Evolutionary conservation across 768 basidiomycete species (phyloP), one percentile per base, ranked within the genome.

Genomic region (Pisolithus sp.): DNA sequence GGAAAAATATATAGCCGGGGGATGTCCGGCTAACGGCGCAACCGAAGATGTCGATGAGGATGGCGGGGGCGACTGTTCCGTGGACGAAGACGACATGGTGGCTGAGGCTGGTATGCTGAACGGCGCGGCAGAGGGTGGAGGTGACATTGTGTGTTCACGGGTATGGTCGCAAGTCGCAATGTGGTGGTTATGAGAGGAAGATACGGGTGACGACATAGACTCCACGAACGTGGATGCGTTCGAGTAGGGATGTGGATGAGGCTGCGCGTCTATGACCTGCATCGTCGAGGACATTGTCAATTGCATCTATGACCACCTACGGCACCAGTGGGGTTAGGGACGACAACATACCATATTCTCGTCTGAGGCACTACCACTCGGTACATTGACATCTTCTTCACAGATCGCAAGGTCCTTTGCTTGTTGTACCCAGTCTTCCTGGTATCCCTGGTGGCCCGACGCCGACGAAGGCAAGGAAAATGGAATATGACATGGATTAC

Each of bases 401-500:
- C 59, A 55, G 37, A 89, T 84, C n/a, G 77, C 75, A 54, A 89
- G 74, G 44, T 77, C 82, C 49, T 79, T 76, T 4, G 88, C 78
- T 61, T 83, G 85, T 52, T 74, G 72, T 10, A 89, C 86, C 88
- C 86, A 90, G 60, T 89, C 86, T 52, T 88, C 87, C 23, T 12
- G 26, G 15, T 18, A 26, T 44, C 13, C 18, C 9, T 43, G 42
- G 42, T 44, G 42, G 8, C 15, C 43, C 21, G 23, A 34, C 30
- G 30, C 41, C n/a, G 43, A 15, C 43, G 23, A 17, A 10, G 21
- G 2, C 12, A 17, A 26, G 3, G 24, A 7, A 7, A 28, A 17
- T n/a, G 43, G 69, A 24, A 73, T 65, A 58, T 75, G 57, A 15
- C 61, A 40, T 21, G 37, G 54, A 51, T 51, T 36, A 47, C 48